Evolutionary conservation across 2,329 filamentous ascomycete genomes (phyloP).

Genomic region (Rutstroemia sp.): DNA sequence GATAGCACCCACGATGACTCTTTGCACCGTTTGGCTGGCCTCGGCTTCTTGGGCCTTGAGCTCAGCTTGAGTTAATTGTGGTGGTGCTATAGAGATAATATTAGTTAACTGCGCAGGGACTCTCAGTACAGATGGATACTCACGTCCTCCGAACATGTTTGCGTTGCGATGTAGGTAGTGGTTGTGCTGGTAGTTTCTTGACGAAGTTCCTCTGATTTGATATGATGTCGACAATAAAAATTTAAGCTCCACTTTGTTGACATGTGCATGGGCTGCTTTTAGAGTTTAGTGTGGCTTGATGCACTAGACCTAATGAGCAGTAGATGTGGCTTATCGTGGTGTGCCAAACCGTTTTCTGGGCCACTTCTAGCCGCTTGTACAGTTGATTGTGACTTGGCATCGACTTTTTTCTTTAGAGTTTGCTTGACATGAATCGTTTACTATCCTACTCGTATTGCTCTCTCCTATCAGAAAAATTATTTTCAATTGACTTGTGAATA

Average conservation of each 20-base stretch:
- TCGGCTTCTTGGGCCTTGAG: constrained; percentile 61
- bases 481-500: no score
- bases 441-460: no score
- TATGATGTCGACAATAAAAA: background rate
- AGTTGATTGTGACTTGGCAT: no score
- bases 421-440: no score
- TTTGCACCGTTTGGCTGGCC: constrained; percentile 60
- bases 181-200: background rate
- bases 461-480: no score
- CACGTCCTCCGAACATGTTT: constrained; percentile 59
- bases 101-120: constrained; percentile 5
- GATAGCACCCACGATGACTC: constrained; percentile 56
- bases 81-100: constrained; percentile 40
- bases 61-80: constrained; percentile 63
- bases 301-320: background rate
- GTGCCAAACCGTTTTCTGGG: no score
- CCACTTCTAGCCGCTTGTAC: no score
- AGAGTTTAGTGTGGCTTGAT: background rate
- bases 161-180: constrained; percentile 8
- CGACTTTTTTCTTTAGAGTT: no score
- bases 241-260: background rate
- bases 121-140: constrained; percentile 24
- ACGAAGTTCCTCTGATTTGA: background rate
- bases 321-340: background rate
- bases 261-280: background rate